Base-by-base conservation (phyloP, 371 early-diverging fungal genomes). In the Mortierella sp. region DNA sequence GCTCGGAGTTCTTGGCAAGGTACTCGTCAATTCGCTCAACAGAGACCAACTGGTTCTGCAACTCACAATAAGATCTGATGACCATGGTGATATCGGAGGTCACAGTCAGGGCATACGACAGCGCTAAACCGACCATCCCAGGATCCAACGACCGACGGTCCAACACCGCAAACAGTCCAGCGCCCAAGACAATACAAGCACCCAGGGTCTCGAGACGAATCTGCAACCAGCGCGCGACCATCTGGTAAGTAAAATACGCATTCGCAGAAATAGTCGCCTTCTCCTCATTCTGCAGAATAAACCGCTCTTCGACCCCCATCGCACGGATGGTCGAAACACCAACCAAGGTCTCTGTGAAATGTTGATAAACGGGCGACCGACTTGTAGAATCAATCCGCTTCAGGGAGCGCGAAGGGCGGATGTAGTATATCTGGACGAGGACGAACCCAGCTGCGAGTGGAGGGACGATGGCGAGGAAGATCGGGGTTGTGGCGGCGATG, bases 81-180 rank as follows among this genome's bases (percentile, higher is more conserved):
- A 78, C 73, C 83, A 82, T 89, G 71, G 88, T 82, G 43, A 98
- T 87, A 24, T 93, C 90, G 75, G 93, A 91, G 1, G 96, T 96
- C 14, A 96, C 90, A n/a, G 84, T 92, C 44, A 97, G 87, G 4
- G 98, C 95, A 87, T 97, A 98, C 0, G 95, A 92, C 16, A 98
- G 88, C 1, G 95, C 90, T 48, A 98, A 87, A 29, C 97, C 98
- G 51, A 96, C 93, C 44, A 96, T 81, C 12, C 90, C 83, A 3
- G 88, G 78, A 78, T 79, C 75, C 35, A 87, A 46, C 8, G 65
- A 79, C 16, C 71, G 55, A 11, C 83, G 76, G 24, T 76, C 70
- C 38, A 86, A 55, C 29, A 92, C 85, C 44, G 91, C 86, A 48
- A 90, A 93, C 24, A 93, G 73, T 8, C 93, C 94, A 4, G 82